Conservation (phyloP, 345 rosid species). For the Moricandia arvensis region DNA sequence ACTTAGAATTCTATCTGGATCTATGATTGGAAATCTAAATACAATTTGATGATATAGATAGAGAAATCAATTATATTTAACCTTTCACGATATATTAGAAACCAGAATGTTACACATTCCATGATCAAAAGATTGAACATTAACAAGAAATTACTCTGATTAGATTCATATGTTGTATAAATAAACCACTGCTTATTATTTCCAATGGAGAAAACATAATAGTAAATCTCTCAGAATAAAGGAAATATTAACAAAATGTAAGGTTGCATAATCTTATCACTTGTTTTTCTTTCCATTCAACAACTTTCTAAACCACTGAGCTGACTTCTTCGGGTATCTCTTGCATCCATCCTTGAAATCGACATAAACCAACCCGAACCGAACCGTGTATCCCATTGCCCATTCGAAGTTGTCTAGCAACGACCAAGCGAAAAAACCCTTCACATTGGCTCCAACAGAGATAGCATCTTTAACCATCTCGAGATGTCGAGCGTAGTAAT, state of each 20-base stretch:
- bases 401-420: slow-evolving; percentile 7
- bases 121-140: not conserved
- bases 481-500: not conserved
- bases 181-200: not conserved
- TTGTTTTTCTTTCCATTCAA: not conserved
- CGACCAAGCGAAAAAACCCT: slow-evolving; percentile 11
- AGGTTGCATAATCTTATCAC: not conserved
- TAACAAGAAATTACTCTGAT: no score
- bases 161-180: not conserved
- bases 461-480: slow-evolving; percentile 1
- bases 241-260: not conserved
- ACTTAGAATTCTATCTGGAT: no score
- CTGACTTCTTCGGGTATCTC: slow-evolving; percentile 12
- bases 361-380: slow-evolving; percentile 9
- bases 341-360: slow-evolving; percentile 7
- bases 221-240: not conserved
- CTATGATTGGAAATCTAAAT: no score
- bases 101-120: not conserved
- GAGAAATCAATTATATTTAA: no score
- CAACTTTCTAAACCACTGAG: slow-evolving; percentile 5
- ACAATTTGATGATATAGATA: no score
- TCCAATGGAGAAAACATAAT: not conserved
- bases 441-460: slow-evolving; percentile 1
- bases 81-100: no score
- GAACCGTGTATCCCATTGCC: slow-evolving; percentile 9